Percentiles rank a stretch among this genome's conserved stretches.
Conservation (phyloP, 2,329 filamentous ascomycete genomes). For the Arachnopeziza araneosa region DNA sequence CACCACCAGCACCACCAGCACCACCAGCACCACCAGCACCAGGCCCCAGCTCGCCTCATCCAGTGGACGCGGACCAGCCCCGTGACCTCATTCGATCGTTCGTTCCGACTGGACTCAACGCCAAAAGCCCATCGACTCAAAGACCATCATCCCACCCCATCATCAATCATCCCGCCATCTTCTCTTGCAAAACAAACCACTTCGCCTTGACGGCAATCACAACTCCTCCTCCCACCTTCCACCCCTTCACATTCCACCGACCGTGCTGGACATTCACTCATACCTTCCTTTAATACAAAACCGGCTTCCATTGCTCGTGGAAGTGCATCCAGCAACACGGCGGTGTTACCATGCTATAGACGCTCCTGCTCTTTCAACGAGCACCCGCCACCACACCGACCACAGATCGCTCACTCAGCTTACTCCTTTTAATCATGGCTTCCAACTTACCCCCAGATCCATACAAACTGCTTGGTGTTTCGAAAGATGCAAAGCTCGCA, state of each 20-base stretch:
- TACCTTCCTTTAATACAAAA: slow-evolving; percentile 7
- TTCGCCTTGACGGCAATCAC: not conserved
- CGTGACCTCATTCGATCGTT: not conserved
- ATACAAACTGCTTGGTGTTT: slow-evolving; percentile 70
- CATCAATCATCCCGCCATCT: not conserved
- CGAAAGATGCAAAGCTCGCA: slow-evolving; percentile 61
- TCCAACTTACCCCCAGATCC: slow-evolving; percentile 51
- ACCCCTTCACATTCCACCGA: not conserved
- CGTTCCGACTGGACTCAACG: not conserved
- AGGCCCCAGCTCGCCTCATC: not conserved
- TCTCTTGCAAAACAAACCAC: not conserved
- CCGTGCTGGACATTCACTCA: not conserved
- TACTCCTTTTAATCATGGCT: slow-evolving; percentile 18
- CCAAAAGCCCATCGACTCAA: not conserved
- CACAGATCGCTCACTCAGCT: not conserved
- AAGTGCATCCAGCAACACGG: not conserved
- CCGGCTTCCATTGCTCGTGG: not conserved
- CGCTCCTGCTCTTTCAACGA: slow-evolving; percentile 6
- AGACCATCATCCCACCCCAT: not conserved
- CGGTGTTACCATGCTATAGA: slow-evolving; percentile 21
- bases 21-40: no score
- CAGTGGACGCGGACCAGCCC: not conserved
- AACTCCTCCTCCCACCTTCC: not conserved
- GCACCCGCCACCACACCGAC: slow-evolving; percentile 4
- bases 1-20: no score